Evolutionary conservation across 257 asterid species (phyloP).

Genomic region (Mitragyna speciosa): DNA sequence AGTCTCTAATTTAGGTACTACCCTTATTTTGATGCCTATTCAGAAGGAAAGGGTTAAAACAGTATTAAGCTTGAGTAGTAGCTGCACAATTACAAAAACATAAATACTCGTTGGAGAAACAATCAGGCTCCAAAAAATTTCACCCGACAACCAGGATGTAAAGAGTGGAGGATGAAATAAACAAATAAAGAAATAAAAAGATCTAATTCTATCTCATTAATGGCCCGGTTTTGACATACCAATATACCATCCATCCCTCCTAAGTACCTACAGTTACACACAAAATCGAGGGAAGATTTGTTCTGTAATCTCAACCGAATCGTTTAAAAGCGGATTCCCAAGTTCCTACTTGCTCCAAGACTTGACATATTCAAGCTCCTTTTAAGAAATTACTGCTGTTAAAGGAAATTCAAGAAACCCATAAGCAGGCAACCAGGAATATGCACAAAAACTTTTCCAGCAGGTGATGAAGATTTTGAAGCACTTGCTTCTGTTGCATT

Average conservation of each 20-base stretch:
- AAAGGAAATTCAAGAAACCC: slow-evolving; percentile 42
- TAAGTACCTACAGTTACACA: slow-evolving; percentile 7
- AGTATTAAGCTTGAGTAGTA: no score
- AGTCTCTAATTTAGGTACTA: no score
- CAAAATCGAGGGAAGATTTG: slow-evolving; percentile 17
- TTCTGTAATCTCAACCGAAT: slow-evolving; percentile 3
- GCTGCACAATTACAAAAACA: not conserved
- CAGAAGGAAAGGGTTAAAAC: no score
- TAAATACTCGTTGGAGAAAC: not conserved
- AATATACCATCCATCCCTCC: not conserved
- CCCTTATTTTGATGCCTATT: no score
- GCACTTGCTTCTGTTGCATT: slow-evolving; percentile 42
- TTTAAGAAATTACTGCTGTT: not conserved
- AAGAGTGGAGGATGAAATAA: not conserved
- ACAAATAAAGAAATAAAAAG: no score
- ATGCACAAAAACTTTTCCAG: slow-evolving; percentile 13
- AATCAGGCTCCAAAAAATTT: not conserved
- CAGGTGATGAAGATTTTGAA: slow-evolving; percentile 47
- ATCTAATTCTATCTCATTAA: not conserved
- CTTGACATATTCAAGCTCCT: not conserved
- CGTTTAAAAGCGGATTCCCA: not conserved
- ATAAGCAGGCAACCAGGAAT: slow-evolving; percentile 36
- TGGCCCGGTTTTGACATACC: not conserved
- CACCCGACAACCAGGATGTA: not conserved
- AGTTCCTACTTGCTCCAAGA: not conserved